A percentile compares a stretch with the other conserved stretches of the same genome.
Evolutionary conservation across 768 basidiomycete species (phyloP).

Genomic region (Cystobasidium ongulense): DNA sequence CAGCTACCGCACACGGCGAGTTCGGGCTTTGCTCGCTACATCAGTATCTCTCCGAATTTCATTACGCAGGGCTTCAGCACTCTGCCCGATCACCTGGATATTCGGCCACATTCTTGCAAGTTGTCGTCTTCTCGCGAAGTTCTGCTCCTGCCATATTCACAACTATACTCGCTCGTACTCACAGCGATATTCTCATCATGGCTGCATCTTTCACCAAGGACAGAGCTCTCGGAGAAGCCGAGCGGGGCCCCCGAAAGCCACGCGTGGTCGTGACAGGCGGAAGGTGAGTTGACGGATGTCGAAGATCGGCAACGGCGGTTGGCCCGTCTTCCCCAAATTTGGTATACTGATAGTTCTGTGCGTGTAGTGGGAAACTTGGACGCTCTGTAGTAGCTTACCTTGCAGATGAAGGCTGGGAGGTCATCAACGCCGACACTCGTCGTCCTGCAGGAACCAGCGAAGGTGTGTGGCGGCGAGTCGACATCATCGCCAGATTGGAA

Average conservation of each 20-base stretch:
- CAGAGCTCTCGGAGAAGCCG: slow-evolving; percentile 18
- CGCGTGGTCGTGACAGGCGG: slow-evolving; percentile 20
- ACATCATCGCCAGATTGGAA: background rate
- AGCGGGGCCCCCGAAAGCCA: slow-evolving; percentile 17
- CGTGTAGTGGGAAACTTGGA: slow-evolving; percentile 16
- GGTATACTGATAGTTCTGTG: background rate
- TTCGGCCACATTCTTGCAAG: too few species aligned
- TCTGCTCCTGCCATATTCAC: too few species aligned
- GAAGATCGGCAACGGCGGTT: slow-evolving; percentile 1
- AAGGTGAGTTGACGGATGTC: background rate
- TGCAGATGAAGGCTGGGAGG: slow-evolving; percentile 28
- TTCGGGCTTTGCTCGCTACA: too few species aligned
- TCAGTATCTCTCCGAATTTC: too few species aligned
- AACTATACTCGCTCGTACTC: too few species aligned
- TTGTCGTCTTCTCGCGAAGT: too few species aligned
- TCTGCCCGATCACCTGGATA: too few species aligned
- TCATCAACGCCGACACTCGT: slow-evolving; percentile 32
- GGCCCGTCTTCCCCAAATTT: background rate
- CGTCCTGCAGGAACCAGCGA: slow-evolving; percentile 27
- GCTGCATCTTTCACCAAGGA: slow-evolving; percentile 6
- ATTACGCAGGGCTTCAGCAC: too few species aligned
- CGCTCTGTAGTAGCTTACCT: slow-evolving; percentile 20
- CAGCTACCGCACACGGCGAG: too few species aligned
- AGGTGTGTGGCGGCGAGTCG: background rate
- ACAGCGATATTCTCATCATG: background rate